Evolutionary conservation across 495 filamentous ascomycete species (phyloP).

Genomic region (Talaromyces adpressus): DNA sequence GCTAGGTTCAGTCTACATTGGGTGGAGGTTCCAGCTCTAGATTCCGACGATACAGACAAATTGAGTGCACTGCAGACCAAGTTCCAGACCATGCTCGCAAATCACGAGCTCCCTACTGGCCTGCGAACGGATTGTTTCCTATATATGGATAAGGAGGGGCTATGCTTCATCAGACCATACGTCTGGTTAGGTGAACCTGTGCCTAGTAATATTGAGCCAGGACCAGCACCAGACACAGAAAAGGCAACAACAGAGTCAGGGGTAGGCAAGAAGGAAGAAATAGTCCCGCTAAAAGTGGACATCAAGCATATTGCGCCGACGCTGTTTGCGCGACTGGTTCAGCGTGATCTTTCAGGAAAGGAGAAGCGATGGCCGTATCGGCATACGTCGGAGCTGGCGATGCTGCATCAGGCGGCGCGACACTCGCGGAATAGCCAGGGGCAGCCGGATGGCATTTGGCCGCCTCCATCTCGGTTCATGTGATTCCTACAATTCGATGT

Average conservation of each 20-base stretch:
- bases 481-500: neutral
- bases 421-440: neutral
- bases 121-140: conserved; percentile 12
- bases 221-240: conserved; percentile 3
- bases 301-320: conserved; percentile 15
- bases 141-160: conserved; percentile 11
- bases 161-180: conserved; percentile 7
- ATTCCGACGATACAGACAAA: neutral
- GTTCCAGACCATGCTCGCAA: conserved; percentile 5
- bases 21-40: conserved; percentile 1
- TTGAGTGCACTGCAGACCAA: conserved; percentile 5
- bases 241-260: neutral
- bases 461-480: conserved; percentile 10
- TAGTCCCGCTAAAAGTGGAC: conserved; percentile 9
- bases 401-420: conserved; percentile 9
- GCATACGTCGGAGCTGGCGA: conserved; percentile 10
- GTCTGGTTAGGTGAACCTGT: conserved; percentile 1
- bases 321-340: conserved; percentile 11
- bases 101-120: conserved; percentile 8
- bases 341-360: conserved; percentile 11
- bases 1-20: conserved; percentile 11
- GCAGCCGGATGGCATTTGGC: conserved; percentile 11
- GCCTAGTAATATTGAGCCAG: conserved; percentile 8
- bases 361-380: conserved; percentile 13
- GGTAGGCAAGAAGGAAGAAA: neutral